Conservation (phyloP, 495 filamentous ascomycete species). For the Trichocladium uniseriatum region DNA sequence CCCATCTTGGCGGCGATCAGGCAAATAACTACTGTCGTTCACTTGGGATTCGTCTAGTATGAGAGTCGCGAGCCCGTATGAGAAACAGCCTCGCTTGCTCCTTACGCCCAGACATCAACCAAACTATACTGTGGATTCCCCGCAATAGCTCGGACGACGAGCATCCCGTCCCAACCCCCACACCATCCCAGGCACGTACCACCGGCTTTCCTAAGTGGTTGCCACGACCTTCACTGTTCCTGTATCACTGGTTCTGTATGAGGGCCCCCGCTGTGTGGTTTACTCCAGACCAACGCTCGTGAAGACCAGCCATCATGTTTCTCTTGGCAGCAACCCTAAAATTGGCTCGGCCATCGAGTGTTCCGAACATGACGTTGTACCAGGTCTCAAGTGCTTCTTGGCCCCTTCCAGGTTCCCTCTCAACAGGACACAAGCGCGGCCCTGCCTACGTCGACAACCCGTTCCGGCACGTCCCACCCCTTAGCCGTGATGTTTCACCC, state of each 20-base stretch:
- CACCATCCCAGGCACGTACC: neutral
- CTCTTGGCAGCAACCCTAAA: slow-evolving; percentile 11
- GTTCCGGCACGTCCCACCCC: slow-evolving; percentile 10
- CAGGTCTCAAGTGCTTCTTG: no score
- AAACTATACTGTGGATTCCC: slow-evolving; percentile 10
- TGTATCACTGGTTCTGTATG: no score
- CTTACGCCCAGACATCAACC: slow-evolving; percentile 6
- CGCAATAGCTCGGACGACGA: slow-evolving; percentile 3
- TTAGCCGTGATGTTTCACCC: slow-evolving; percentile 35
- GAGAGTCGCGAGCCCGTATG: no score
- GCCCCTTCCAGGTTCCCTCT: no score
- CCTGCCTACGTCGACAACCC: no score
- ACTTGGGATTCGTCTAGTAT: no score
- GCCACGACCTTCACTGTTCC: no score
- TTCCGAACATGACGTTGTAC: slow-evolving; percentile 34
- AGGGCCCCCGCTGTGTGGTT: neutral
- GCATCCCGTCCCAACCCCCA: slow-evolving; percentile 10
- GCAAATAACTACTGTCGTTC: no score
- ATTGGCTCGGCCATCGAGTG: slow-evolving; percentile 22
- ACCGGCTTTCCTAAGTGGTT: no score
- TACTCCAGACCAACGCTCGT: neutral
- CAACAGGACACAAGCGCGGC: no score
- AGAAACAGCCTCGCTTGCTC: no score
- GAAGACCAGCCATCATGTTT: slow-evolving; percentile 11
- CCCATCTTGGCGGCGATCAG: no score